A percentile compares a stretch with the other conserved stretches of the same genome.
phyloP scores from a whole-genome alignment of 2,329 filamentous ascomycete species.

The Ceratocystis ficicola region DNA sequence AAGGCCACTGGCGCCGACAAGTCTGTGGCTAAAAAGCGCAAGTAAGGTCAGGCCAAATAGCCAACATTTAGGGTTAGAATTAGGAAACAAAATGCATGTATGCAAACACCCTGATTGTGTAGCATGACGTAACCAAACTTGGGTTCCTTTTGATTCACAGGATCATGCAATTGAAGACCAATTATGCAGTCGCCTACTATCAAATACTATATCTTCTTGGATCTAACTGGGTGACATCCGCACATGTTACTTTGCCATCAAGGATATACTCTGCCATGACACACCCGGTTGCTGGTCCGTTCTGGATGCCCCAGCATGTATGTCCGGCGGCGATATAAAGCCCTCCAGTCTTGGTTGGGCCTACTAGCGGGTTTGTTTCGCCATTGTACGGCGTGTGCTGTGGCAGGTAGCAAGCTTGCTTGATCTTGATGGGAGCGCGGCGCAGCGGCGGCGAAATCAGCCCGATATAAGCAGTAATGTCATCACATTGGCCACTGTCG shows the following conservation, averaged over 20 bases:
- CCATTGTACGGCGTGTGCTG: slow-evolving; percentile 53
- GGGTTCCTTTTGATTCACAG: background rate
- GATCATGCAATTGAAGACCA: background rate
- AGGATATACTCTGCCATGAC: slow-evolving; percentile 69
- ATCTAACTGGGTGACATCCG: slow-evolving; percentile 53
- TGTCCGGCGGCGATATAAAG: slow-evolving; percentile 78
- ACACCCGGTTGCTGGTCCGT: slow-evolving; percentile 76
- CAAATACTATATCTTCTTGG: slow-evolving; percentile 43
- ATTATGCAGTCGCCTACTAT: background rate
- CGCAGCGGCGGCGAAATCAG: slow-evolving; percentile 54
- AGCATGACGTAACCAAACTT: too few species aligned
- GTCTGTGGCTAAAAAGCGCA: slow-evolving; percentile 36
- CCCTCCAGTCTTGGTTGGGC: slow-evolving; percentile 58
- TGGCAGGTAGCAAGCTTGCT: slow-evolving; percentile 89
- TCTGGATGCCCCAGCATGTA: slow-evolving; percentile 97
- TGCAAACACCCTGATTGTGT: background rate
- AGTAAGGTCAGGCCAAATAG: slow-evolving; percentile 24
- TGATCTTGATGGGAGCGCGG: slow-evolving; percentile 54
- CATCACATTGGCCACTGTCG: slow-evolving; percentile 67
- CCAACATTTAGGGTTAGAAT: background rate
- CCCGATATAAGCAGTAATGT: slow-evolving; percentile 67
- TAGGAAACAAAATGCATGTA: background rate
- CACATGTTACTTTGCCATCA: slow-evolving; percentile 57
- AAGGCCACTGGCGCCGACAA: slow-evolving; percentile 42
- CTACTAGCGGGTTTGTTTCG: slow-evolving; percentile 60